A percentile compares a stretch with the other conserved stretches of the same genome.
These are phyloP conservation scores for Gaeumannomyces sp. DNA, from an alignment of 2,329 filamentous ascomycete genomes.

Conservation along the genomic window DNA sequence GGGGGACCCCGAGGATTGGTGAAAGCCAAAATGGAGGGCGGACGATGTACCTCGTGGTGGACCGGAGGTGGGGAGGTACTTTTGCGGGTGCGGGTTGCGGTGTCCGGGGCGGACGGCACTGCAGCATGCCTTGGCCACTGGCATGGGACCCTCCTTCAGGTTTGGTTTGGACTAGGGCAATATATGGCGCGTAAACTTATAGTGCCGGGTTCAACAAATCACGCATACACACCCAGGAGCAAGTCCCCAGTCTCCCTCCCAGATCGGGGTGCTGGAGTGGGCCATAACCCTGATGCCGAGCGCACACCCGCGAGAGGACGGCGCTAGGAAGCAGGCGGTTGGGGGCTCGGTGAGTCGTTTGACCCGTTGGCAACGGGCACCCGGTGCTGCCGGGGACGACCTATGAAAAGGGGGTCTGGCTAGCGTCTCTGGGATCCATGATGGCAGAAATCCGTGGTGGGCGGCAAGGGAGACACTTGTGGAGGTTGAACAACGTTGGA, in stretches of 20 bases:
- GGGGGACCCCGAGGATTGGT: not conserved
- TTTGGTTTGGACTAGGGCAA: not conserved
- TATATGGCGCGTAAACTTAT: not conserved
- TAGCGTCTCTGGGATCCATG: no score
- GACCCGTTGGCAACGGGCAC: no score
- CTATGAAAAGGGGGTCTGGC: no score
- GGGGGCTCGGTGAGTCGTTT: no score
- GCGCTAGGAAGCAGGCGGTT: no score
- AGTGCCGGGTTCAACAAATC: not conserved
- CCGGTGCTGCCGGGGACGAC: no score
- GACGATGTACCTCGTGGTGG: not conserved
- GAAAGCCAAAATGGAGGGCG: not conserved
- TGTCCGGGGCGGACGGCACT: no score
- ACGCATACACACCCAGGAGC: not conserved
- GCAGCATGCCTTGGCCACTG: not conserved
- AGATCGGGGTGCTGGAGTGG: no score
- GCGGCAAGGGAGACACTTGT: not conserved
- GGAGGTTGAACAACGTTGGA: not conserved
- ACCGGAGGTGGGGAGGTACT: not conserved
- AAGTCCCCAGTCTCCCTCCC: not conserved
- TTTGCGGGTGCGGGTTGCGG: not conserved
- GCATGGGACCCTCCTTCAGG: not conserved
- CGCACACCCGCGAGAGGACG: no score
- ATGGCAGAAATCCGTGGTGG: no score
- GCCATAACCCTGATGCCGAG: no score